phyloP scores from a whole-genome alignment of 768 basidiomycete genomes.

The Tylopilus sp. region DNA sequence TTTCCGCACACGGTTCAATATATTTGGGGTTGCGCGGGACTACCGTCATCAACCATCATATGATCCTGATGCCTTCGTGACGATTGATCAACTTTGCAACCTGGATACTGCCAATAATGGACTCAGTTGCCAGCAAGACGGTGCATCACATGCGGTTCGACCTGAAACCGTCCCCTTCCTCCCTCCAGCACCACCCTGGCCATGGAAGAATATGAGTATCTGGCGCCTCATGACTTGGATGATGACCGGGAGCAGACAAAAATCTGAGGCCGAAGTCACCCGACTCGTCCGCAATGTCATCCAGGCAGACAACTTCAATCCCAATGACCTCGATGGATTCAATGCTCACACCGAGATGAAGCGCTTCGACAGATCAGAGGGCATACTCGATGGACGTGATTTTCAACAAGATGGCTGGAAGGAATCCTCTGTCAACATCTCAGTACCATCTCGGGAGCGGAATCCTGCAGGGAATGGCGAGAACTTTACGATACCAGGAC shows the following conservation, averaged over 20 bases:
- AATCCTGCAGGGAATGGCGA: constrained; percentile 11
- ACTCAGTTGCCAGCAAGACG: no score
- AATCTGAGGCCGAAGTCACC: neutral
- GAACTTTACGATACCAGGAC: constrained; percentile 24
- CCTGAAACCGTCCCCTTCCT: neutral
- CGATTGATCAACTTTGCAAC: neutral
- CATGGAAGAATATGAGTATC: neutral
- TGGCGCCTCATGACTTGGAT: neutral
- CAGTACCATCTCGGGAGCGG: constrained; percentile 27
- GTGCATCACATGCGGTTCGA: neutral
- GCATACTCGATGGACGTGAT: neutral
- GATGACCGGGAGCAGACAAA: neutral
- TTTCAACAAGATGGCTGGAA: constrained; percentile 4
- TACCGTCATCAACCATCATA: neutral
- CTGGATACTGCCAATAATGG: neutral
- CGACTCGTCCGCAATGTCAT: neutral
- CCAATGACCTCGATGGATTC: constrained; percentile 2
- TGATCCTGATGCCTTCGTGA: neutral
- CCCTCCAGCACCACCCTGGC: neutral
- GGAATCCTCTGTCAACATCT: constrained; percentile 20
- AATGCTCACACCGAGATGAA: constrained; percentile 6
- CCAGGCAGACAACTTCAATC: neutral
- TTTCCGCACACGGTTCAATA: neutral
- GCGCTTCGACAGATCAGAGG: constrained; percentile 10
- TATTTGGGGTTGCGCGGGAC: neutral